Base-by-base conservation (phyloP, 2,329 filamentous ascomycete genomes). In the Fusarium devonianum region DNA sequence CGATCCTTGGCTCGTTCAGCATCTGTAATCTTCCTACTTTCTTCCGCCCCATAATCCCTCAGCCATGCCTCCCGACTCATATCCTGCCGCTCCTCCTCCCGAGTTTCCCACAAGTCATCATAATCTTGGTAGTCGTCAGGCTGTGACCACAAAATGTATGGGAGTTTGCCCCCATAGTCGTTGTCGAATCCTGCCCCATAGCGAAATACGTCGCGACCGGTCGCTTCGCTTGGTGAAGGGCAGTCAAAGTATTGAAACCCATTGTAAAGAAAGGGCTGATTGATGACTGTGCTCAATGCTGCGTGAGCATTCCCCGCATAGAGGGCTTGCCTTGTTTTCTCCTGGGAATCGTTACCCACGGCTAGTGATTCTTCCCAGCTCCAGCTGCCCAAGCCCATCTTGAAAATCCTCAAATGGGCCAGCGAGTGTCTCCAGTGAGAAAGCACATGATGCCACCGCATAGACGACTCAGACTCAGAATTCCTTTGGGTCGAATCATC, bases 381-480 rank as follows among this genome's bases (percentile, higher is more conserved):
- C 34, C 22, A 43, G 2, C 34, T n/a, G 3, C 52, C 49, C 5
- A 36, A 23, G 1, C 43, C 52, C 1, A 49, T 8, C 13, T 41
- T 36, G 5, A 56, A 55, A 16, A 46, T 17, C 14, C 36, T 18
- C 11, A 56, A 22, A 11, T 30, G 36, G 0, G 8, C 9, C 50
- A 55, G 34, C 2, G 39, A 35, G 2, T 30, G 10, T 11, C 34
- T 10, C 50, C 53, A 56, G 10, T 46, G 50, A 1, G 36, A 19
- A 11, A 56, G 47, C 2, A 56, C 6, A n/a, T 40, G 23, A 11
- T 51, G 17, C 45, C 45, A 56, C 7, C 53, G 25, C 2, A 49
- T 10, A 3, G 16, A 18, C 6, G 4, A 2, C 17, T 11, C n/a
- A 2, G 0, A 9, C 8, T 4, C 9, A 7, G n/a, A n/a, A n/a